Percentiles rank a stretch among this genome's conserved stretches.
Conservation (phyloP, 352 stramenopile genomes). For the Globisporangium carolinianum region DNA sequence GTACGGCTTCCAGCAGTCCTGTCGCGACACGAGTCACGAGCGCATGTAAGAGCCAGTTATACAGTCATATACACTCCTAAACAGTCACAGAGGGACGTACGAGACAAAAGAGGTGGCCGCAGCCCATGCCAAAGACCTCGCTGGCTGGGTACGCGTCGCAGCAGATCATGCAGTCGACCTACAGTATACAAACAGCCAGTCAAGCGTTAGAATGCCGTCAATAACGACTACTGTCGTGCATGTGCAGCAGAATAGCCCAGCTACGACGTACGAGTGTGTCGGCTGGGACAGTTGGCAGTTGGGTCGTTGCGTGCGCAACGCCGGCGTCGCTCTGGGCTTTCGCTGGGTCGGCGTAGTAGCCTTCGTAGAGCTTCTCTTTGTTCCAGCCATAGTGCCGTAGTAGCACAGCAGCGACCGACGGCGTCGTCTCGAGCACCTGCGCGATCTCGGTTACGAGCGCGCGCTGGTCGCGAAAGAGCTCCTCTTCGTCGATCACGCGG, state of each 20-base stretch:
- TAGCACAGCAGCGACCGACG: constrained; percentile 55
- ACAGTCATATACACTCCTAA: background rate
- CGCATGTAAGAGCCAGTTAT: background rate
- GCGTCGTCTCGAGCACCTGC: constrained; percentile 67
- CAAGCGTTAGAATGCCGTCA: background rate
- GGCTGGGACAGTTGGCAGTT: constrained; percentile 24
- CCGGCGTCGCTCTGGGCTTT: constrained; percentile 48
- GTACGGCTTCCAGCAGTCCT: constrained; percentile 84
- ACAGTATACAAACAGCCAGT: background rate
- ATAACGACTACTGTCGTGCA: background rate
- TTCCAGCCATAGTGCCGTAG: constrained; percentile 86
- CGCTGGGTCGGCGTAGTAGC: constrained; percentile 68
- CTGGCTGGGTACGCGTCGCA: constrained; percentile 82
- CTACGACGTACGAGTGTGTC: constrained; percentile 29
- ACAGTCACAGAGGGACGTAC: constrained; percentile 42
- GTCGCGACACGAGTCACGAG: background rate
- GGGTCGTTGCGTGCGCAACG: constrained; percentile 48
- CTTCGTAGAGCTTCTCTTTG: constrained; percentile 88
- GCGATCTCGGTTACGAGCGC: constrained; percentile 64
- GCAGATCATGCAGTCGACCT: constrained; percentile 92
- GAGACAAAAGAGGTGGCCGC: constrained; percentile 95
- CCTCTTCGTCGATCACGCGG: constrained; percentile 77
- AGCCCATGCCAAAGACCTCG: constrained; percentile 91
- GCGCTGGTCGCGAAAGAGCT: constrained; percentile 65
- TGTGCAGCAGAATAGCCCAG: background rate